phyloP scores from a whole-genome alignment of 495 filamentous ascomycete genomes.

The Lasiosphaeris hirsuta region DNA sequence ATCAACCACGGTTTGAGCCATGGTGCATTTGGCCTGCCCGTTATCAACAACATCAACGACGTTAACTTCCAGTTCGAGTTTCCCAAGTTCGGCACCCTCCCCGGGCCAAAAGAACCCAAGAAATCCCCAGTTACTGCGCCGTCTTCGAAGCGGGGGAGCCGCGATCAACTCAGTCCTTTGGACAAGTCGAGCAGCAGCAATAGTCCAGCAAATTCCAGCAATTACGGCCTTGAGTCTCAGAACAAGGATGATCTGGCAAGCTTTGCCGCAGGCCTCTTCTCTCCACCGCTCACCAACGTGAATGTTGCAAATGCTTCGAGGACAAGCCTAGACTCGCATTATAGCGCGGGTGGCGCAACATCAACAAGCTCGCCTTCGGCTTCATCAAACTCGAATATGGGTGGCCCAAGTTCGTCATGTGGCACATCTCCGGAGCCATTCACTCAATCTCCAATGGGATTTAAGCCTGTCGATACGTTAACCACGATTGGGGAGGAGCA shows the following conservation, averaged over 20 bases:
- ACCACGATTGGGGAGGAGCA: conserved; percentile 57
- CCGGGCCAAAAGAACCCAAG: conserved; percentile 44
- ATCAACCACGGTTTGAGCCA: conserved; percentile 12
- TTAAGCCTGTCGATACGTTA: conserved; percentile 59
- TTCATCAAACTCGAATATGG: conserved; percentile 55
- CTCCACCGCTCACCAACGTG: conserved; percentile 31
- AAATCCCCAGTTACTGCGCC: conserved; percentile 24
- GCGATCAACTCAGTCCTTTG: conserved; percentile 28
- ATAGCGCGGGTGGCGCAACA: conserved; percentile 33
- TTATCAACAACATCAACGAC: conserved; percentile 65
- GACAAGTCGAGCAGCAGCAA: conserved; percentile 21
- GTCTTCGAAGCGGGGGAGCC: conserved; percentile 21
- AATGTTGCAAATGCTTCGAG: conserved; percentile 45
- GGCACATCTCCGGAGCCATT: conserved; percentile 59
- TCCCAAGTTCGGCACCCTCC: conserved; percentile 79
- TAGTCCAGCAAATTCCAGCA: conserved; percentile 25
- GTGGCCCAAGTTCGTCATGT: conserved; percentile 67
- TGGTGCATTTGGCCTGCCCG: conserved; percentile 38
- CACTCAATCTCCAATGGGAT: conserved; percentile 52
- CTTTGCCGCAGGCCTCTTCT: conserved; percentile 32
- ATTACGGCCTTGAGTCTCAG: conserved; percentile 24
- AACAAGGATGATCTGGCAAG: conserved; percentile 36
- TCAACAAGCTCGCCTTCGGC: conserved; percentile 60
- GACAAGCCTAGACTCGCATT: conserved; percentile 58
- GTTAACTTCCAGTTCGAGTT: conserved; percentile 85